phyloP scores from a whole-genome alignment of 306 rosid species.

The Canavalia gladiata region DNA sequence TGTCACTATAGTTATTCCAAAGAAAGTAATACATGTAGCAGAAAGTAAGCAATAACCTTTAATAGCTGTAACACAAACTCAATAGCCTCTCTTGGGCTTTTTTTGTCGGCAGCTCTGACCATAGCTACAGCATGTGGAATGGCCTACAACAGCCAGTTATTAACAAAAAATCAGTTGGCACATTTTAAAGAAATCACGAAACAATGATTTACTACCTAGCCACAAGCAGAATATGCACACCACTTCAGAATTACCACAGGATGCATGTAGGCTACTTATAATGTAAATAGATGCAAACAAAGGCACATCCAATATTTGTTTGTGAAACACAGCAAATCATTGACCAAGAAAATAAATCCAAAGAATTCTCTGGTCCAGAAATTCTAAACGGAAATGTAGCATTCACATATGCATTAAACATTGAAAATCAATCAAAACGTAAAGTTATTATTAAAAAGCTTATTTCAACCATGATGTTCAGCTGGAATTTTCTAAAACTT shows the following conservation, averaged over 20 bases:
- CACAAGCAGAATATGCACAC: conserved; percentile 38
- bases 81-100: conserved; percentile 97
- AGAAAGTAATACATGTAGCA: conserved; percentile 22
- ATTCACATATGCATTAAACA: not conserved
- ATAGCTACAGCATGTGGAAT: conserved; percentile 95
- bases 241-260: conserved; percentile 29
- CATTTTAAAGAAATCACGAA: conserved; percentile 18
- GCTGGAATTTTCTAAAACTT: not conserved
- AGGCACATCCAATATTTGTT: conserved; percentile 11
- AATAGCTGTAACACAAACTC: conserved; percentile 93
- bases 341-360: not conserved
- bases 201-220: conserved; percentile 13
- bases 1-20: not conserved
- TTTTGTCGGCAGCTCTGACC: conserved; percentile 85
- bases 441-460: too few relatives aligned
- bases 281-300: not conserved
- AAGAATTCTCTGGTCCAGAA: too few relatives aligned
- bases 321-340: not conserved
- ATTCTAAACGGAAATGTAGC: too few relatives aligned
- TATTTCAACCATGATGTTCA: not conserved
- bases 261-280: conserved; percentile 6
- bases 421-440: not conserved
- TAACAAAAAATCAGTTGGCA: conserved; percentile 31
- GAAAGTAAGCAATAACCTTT: conserved; percentile 66
- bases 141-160: conserved; percentile 66